Evolutionary conservation across 1,139 yeast species (phyloP), one percentile per base, ranked within the genome.

Genomic region (Pichia terricola): DNA sequence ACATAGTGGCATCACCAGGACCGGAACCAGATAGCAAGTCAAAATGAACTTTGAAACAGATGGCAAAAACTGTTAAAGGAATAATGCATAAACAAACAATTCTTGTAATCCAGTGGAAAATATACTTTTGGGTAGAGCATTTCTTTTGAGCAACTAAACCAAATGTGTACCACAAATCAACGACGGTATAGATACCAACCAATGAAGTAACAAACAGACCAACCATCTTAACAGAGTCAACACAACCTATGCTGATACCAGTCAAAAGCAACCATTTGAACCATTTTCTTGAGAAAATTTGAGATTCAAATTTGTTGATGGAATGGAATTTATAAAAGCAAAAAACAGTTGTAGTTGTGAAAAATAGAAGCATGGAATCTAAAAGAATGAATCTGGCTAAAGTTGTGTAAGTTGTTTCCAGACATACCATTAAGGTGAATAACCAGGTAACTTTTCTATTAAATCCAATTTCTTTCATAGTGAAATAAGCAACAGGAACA

Each of bases 1-100:
- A 85, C 98, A 94, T 94, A 58, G 84, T 84, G 41, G 96, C 94
- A 62, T 91, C 97, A 52, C 98, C 98, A 25, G 96, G 79, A 51
- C 99, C 94, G 11, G 85, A 69, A 53, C 79, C 81, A 54, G 76
- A 77, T 54, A 83, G 70, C 47, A 83, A 67, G 52, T 78, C 87
- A 59, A 83, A 83, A 63, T 83, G 94, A 48, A 82, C 67, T 58
- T 81, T 82, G 69, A 83, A 83, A 46, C 77, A 73, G 47, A 78
- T 59, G 60, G 82, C 63, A 59, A 81, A 83, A 32, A 83, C 80
- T 4, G 66, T 44, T 41, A 77, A 54, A 50, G 94, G 94, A 39
- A 82, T 64, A 26, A 79, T 53, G 47, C 83, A 79, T 54, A 83
- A 69, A 22, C 77, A 77, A 41, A 79, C 28, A 42, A 71, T 66